Conservation (phyloP, 1,139 yeast species). For the Lodderomyces oxycetoniae region DNA sequence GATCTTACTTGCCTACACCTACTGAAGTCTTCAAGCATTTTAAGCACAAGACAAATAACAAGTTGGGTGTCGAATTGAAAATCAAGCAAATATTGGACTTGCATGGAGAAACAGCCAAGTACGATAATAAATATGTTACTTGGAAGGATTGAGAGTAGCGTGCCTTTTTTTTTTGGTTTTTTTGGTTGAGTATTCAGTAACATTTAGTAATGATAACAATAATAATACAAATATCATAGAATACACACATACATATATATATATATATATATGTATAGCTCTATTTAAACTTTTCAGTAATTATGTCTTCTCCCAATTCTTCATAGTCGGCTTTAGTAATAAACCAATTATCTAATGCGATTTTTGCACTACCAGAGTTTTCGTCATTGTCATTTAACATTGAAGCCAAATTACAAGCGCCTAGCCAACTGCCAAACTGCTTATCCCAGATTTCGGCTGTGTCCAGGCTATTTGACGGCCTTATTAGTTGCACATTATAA, state of each 20-base stretch:
- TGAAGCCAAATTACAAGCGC: slow-evolving; percentile 60
- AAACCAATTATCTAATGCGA: slow-evolving; percentile 51
- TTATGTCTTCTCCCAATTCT: slow-evolving; percentile 56
- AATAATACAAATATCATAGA: slow-evolving; percentile 1
- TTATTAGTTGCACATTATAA: slow-evolving; percentile 18
- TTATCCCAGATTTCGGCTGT: slow-evolving; percentile 48
- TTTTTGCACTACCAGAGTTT: slow-evolving; percentile 34
- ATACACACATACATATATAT: background rate
- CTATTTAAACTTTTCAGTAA: slow-evolving; percentile 49
- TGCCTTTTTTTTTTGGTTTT: background rate
- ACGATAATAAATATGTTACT: slow-evolving; percentile 54
- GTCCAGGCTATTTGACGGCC: slow-evolving; percentile 11
- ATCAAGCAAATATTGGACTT: slow-evolving; percentile 51
- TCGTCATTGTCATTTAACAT: slow-evolving; percentile 42
- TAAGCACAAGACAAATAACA: slow-evolving; percentile 42
- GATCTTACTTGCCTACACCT: slow-evolving; percentile 64
- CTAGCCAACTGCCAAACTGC: slow-evolving; percentile 58
- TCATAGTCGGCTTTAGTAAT: slow-evolving; percentile 54
- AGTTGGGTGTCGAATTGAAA: slow-evolving; percentile 61
- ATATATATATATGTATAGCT: background rate
- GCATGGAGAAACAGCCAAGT: slow-evolving; percentile 56
- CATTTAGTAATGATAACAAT: background rate
- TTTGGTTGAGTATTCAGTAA: background rate
- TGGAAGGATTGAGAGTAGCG: slow-evolving; percentile 43
- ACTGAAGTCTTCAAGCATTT: slow-evolving; percentile 63